phyloP scores from a whole-genome alignment of 768 basidiomycete species.

The Hebeloma cylindrosporum region DNA sequence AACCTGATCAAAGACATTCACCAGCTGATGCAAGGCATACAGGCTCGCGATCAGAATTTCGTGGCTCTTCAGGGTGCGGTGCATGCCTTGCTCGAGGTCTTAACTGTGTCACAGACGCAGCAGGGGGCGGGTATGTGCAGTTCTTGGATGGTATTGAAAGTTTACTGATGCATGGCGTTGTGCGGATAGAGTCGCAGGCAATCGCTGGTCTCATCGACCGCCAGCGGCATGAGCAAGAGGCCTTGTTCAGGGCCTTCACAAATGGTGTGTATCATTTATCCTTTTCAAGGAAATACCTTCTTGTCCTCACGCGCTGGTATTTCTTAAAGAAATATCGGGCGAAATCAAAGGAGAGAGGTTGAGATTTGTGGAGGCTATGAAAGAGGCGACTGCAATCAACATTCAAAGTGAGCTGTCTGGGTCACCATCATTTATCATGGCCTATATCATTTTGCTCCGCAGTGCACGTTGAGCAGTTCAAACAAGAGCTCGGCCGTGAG shows the following conservation, averaged over 20 bases:
- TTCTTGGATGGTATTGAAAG: constrained; percentile 9
- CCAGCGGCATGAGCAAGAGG: constrained; percentile 73
- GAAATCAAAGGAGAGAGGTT: constrained; percentile 87
- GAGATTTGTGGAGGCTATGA: constrained; percentile 93
- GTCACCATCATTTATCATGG: neutral
- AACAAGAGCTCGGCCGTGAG: constrained; percentile 73
- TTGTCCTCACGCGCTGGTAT: too few species aligned
- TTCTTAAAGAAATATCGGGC: constrained; percentile 61
- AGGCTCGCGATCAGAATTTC: constrained; percentile 36
- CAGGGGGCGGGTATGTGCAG: constrained; percentile 20
- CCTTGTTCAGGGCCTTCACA: constrained; percentile 63
- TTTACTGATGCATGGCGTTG: constrained; percentile 3
- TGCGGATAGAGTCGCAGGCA: constrained; percentile 49
- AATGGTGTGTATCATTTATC: constrained; percentile 42
- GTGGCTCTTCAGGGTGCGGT: constrained; percentile 40
- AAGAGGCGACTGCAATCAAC: constrained; percentile 86
- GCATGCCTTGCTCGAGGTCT: constrained; percentile 33
- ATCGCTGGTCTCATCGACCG: constrained; percentile 62
- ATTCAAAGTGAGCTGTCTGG: constrained; percentile 56
- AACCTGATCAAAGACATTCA: constrained; percentile 38
- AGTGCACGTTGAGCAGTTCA: constrained; percentile 90
- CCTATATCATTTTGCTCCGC: neutral
- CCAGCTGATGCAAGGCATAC: constrained; percentile 33
- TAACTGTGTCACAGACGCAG: constrained; percentile 26
- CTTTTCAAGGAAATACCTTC: too few species aligned